A percentile compares a stretch with the other conserved stretches of the same genome.
These are phyloP conservation scores for Clarireedia homoeocarpa DNA, from an alignment of 2,329 filamentous ascomycete genomes.

Conservation along the genomic window DNA sequence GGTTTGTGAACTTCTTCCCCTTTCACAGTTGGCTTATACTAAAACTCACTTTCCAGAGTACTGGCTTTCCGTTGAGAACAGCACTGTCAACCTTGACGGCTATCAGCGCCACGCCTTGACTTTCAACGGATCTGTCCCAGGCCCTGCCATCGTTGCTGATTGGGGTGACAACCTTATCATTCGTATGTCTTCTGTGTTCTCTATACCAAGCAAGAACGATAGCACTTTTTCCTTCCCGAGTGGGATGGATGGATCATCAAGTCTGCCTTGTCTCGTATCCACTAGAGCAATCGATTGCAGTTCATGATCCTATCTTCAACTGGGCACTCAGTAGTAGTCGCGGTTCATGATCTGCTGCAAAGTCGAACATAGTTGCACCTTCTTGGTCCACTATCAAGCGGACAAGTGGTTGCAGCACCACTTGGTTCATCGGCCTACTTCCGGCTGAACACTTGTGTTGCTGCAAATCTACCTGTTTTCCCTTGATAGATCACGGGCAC, in stretches of 20 bases:
- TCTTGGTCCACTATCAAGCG: too few species aligned
- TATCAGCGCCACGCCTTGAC: conserved; percentile 45
- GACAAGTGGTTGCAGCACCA: too few species aligned
- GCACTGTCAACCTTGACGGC: conserved; percentile 33
- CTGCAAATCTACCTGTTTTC: too few species aligned
- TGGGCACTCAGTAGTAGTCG: too few species aligned
- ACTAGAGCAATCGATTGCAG: neutral
- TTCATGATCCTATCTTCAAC: too few species aligned
- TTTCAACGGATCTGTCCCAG: conserved; percentile 32
- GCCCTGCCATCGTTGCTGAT: conserved; percentile 34
- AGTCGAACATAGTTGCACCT: too few species aligned
- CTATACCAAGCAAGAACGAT: neutral
- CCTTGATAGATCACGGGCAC: too few species aligned
- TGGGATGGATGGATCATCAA: too few species aligned
- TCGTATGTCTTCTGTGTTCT: conserved; percentile 4
- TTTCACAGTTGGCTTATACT: conserved; percentile 6
- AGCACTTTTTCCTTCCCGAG: too few species aligned
- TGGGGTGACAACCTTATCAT: conserved; percentile 28
- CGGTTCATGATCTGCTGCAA: too few species aligned
- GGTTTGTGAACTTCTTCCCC: conserved; percentile 12
- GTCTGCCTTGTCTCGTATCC: neutral
- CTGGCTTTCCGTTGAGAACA: conserved; percentile 22
- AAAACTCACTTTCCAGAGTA: conserved; percentile 14
- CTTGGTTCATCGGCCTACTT: too few species aligned
- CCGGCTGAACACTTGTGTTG: too few species aligned